Percentiles rank a stretch among this genome's conserved stretches.
Evolutionary conservation across 345 rosid species (phyloP).

Genomic region (Populus pruinosa): DNA sequence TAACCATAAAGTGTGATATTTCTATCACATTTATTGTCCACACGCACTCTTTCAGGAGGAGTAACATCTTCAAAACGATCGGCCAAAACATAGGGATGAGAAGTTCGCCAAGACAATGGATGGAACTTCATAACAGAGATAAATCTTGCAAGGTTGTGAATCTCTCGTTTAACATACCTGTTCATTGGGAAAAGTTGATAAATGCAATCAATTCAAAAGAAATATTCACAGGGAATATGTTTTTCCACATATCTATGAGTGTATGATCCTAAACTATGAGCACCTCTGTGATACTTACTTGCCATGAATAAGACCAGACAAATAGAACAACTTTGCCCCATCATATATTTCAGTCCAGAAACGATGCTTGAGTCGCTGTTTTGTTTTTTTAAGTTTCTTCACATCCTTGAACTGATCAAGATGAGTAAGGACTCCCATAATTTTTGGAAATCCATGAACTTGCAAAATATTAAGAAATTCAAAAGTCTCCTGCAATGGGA

Average conservation of each 20-base stretch:
- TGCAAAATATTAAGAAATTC: conserved; percentile 94
- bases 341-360: conserved; percentile 89
- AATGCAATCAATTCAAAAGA: background rate
- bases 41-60: conserved; percentile 68
- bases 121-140: conserved; percentile 72
- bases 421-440: conserved; percentile 97
- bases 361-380: conserved; percentile 88
- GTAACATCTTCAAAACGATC: conserved; percentile 97
- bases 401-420: conserved; percentile 90
- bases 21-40: conserved; percentile 78
- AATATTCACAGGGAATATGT: background rate
- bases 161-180: conserved; percentile 81
- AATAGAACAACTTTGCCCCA: conserved; percentile 88
- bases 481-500: conserved; percentile 71
- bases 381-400: conserved; percentile 83
- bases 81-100: conserved; percentile 86
- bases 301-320: conserved; percentile 85
- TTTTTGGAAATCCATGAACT: conserved; percentile 87
- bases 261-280: background rate
- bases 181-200: conserved; percentile 12
- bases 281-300: conserved; percentile 48
- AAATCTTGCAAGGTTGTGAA: conserved; percentile 80
- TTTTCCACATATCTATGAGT: background rate
- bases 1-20: conserved; percentile 84
- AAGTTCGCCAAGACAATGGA: conserved; percentile 79